A percentile compares a stretch with the other conserved stretches of the same genome.
Evolutionary conservation across 2,329 filamentous ascomycete genomes (phyloP).

Genomic region (Purpureocillium lavendulum): DNA sequence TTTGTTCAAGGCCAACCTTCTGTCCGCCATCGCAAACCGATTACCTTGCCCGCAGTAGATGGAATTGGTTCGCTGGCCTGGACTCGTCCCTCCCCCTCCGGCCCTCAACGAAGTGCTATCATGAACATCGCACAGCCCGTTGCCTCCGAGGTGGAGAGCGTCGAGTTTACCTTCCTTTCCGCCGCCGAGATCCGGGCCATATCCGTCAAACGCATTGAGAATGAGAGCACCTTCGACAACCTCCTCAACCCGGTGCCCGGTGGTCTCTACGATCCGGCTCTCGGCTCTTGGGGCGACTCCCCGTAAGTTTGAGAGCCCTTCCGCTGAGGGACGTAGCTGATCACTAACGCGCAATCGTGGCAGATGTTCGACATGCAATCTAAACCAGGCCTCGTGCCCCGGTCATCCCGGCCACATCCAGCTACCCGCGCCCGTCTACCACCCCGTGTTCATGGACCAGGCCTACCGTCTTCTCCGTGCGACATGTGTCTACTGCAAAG

Average conservation of each 20-base stretch:
- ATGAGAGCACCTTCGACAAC: slow-evolving; percentile 88
- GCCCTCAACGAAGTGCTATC: too few species aligned
- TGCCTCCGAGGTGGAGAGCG: slow-evolving; percentile 71
- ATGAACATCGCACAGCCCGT: slow-evolving; percentile 77
- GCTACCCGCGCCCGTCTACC: slow-evolving; percentile 86
- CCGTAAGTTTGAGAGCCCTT: slow-evolving; percentile 42
- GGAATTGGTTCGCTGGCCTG: slow-evolving; percentile 5
- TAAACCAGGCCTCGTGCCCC: slow-evolving; percentile 73
- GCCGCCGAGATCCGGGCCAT: slow-evolving; percentile 76
- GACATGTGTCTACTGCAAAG: slow-evolving; percentile 85
- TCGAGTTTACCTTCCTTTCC: slow-evolving; percentile 83
- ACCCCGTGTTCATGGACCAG: slow-evolving; percentile 95
- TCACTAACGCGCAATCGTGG: not conserved
- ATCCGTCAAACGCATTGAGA: slow-evolving; percentile 90
- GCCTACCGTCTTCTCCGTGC: slow-evolving; percentile 75
- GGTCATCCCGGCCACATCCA: slow-evolving; percentile 95
- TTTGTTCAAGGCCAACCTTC: slow-evolving; percentile 15
- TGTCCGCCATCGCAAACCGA: slow-evolving; percentile 4
- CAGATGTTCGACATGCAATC: slow-evolving; percentile 88
- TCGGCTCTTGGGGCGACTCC: slow-evolving; percentile 83
- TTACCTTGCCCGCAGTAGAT: slow-evolving; percentile 4
- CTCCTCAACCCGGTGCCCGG: slow-evolving; percentile 83
- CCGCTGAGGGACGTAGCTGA: not conserved
- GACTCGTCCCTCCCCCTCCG: too few species aligned
- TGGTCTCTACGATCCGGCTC: slow-evolving; percentile 84